Percentiles rank a stretch among this genome's conserved stretches.
These are phyloP conservation scores for Rhynchosporium secalis DNA, from an alignment of 2,329 filamentous ascomycete species.

Conservation along the genomic window DNA sequence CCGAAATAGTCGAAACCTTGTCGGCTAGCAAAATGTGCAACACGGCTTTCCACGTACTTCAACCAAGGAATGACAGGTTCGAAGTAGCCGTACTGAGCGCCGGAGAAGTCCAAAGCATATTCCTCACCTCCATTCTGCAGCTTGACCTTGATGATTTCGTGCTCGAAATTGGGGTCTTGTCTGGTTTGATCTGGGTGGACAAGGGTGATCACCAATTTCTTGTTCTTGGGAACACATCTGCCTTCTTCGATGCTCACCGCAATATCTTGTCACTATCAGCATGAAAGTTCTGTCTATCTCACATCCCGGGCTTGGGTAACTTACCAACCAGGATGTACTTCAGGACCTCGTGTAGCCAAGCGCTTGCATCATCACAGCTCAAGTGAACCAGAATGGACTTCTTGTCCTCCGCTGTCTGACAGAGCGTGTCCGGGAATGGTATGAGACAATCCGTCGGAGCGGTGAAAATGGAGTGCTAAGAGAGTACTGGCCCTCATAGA, in stretches of 20 bases:
- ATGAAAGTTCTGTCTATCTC: too few relatives aligned
- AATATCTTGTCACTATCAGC: conserved; percentile 6
- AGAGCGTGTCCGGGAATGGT: neutral
- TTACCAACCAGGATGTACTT: conserved; percentile 16
- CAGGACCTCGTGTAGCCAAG: conserved; percentile 18
- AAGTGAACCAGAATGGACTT: conserved; percentile 7
- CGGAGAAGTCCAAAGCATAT: conserved; percentile 21
- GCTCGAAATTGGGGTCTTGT: neutral
- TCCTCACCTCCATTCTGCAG: conserved; percentile 7
- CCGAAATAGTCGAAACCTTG: neutral
- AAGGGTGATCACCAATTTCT: neutral
- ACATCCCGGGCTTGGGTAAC: neutral
- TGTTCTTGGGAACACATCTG: neutral
- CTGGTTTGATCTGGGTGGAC: neutral
- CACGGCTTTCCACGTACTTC: neutral
- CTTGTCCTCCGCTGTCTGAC: conserved; percentile 4
- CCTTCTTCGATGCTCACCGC: conserved; percentile 11
- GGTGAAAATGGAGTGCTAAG: neutral
- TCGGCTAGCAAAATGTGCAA: neutral
- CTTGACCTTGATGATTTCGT: conserved; percentile 13
- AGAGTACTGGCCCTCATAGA: neutral
- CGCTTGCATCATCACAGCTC: conserved; percentile 15
- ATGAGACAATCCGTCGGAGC: neutral
- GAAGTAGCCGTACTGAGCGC: conserved; percentile 24
- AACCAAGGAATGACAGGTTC: conserved; percentile 13